Percentiles rank a stretch among this genome's conserved stretches.
These are phyloP conservation scores for Ustilago bromivora DNA, from an alignment of 1,284 basidiomycete species.

Conservation along the genomic window DNA sequence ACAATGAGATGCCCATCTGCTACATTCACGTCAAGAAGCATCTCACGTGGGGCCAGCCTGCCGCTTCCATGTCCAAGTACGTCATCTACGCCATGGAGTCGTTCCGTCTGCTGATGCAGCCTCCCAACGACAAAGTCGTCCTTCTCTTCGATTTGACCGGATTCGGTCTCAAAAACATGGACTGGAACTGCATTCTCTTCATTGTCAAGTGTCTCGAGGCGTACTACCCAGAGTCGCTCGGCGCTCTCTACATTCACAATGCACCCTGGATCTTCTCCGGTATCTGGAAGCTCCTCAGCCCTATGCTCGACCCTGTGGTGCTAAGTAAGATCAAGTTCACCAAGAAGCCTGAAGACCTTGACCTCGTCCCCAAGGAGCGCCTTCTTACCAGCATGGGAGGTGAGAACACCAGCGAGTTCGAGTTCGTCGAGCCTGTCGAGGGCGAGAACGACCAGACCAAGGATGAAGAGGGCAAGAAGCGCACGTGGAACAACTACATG, in stretches of 20 bases:
- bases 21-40: constrained; percentile 67
- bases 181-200: constrained; percentile 63
- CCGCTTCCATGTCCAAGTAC: constrained; percentile 70
- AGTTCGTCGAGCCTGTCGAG: constrained; percentile 52
- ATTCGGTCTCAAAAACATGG: constrained; percentile 66
- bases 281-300: constrained; percentile 67
- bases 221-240: constrained; percentile 70
- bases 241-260: constrained; percentile 69
- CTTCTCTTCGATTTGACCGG: constrained; percentile 69
- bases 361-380: constrained; percentile 59
- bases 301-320: constrained; percentile 68
- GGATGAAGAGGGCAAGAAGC: constrained; percentile 63
- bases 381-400: constrained; percentile 56
- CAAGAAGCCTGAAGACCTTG: constrained; percentile 63
- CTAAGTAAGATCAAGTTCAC: constrained; percentile 67
- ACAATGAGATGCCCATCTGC: constrained; percentile 68
- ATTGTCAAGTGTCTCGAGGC: constrained; percentile 68
- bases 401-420: constrained; percentile 44
- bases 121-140: constrained; percentile 69
- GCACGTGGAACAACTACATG: constrained; percentile 61
- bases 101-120: constrained; percentile 67
- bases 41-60: constrained; percentile 63
- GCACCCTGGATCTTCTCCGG: constrained; percentile 71
- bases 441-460: constrained; percentile 68
- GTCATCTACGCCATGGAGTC: constrained; percentile 69